These are phyloP conservation scores for Trichoderma polysporum DNA, from an alignment of 2,329 filamentous ascomycete species.

Conservation along the genomic window DNA sequence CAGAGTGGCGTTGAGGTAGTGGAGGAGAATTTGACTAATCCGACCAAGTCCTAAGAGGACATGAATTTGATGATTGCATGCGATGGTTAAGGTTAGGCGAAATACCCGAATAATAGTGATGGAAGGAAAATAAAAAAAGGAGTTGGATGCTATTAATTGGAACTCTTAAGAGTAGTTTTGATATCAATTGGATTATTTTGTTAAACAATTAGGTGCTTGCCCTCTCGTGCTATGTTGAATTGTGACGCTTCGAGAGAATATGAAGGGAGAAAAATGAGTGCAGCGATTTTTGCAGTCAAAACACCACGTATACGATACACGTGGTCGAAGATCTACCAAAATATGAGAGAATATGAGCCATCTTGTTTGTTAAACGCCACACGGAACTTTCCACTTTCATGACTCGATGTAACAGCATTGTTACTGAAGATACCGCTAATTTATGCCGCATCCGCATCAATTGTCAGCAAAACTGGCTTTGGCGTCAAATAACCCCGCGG, in stretches of 20 bases:
- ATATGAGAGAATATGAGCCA: background rate
- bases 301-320: background rate
- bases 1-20: slow-evolving; percentile 1
- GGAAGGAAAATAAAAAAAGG: background rate
- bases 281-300: background rate
- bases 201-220: background rate
- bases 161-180: background rate
- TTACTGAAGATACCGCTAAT: background rate
- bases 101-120: slow-evolving; percentile 12
- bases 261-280: background rate
- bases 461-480: background rate
- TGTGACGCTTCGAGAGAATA: background rate
- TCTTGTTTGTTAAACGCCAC: background rate
- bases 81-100: slow-evolving; percentile 4
- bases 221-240: background rate
- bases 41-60: slow-evolving; percentile 1
- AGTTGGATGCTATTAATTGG: background rate
- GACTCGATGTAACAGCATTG: background rate
- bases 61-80: slow-evolving; percentile 8
- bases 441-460: background rate
- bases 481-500: background rate
- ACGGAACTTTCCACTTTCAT: background rate
- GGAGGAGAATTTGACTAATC: slow-evolving; percentile 1
- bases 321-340: background rate
- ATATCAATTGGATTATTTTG: background rate